phyloP scores from a whole-genome alignment of 2,329 filamentous ascomycete genomes.

The Furcasterigmium sp. region DNA sequence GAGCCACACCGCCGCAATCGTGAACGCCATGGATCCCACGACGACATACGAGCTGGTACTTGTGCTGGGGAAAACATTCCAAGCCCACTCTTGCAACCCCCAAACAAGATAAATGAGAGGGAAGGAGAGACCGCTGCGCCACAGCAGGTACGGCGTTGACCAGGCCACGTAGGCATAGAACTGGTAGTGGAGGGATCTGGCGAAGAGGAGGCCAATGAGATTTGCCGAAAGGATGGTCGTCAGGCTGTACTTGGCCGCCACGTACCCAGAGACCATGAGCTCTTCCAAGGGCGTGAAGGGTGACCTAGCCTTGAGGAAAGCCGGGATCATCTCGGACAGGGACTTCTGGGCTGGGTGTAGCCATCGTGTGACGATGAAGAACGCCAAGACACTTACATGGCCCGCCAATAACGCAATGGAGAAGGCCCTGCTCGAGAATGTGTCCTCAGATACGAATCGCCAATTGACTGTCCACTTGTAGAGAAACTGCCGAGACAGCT shows the following conservation, averaged over 20 bases:
- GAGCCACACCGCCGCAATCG: slow-evolving; percentile 58
- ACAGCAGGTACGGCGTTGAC: slow-evolving; percentile 82
- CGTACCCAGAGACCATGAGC: slow-evolving; percentile 45
- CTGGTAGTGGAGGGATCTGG: slow-evolving; percentile 87
- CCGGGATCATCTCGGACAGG: slow-evolving; percentile 45
- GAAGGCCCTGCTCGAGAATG: slow-evolving; percentile 68
- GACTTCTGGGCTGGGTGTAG: slow-evolving; percentile 60
- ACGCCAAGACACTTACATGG: slow-evolving; percentile 60
- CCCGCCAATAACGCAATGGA: slow-evolving; percentile 59
- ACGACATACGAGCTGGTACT: slow-evolving; percentile 52
- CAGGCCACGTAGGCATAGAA: slow-evolving; percentile 91
- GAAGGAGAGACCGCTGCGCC: slow-evolving; percentile 68
- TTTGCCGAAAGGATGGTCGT: slow-evolving; percentile 73
- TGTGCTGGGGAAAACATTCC: slow-evolving; percentile 89
- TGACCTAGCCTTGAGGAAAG: slow-evolving; percentile 34
- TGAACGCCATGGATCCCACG: slow-evolving; percentile 63
- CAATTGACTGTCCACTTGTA: slow-evolving; percentile 99
- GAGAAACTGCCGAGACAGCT: slow-evolving; percentile 84
- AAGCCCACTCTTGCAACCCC: slow-evolving; percentile 82
- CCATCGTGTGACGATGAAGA: slow-evolving; percentile 68
- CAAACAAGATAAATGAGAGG: slow-evolving; percentile 64
- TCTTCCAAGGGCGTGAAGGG: slow-evolving; percentile 50
- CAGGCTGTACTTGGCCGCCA: slow-evolving; percentile 70
- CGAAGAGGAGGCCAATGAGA: slow-evolving; percentile 76
- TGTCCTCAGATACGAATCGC: slow-evolving; percentile 84